These are phyloP conservation scores for Boletus semigastroideus DNA, from an alignment of 1,284 basidiomycete species.

Conservation along the genomic window DNA sequence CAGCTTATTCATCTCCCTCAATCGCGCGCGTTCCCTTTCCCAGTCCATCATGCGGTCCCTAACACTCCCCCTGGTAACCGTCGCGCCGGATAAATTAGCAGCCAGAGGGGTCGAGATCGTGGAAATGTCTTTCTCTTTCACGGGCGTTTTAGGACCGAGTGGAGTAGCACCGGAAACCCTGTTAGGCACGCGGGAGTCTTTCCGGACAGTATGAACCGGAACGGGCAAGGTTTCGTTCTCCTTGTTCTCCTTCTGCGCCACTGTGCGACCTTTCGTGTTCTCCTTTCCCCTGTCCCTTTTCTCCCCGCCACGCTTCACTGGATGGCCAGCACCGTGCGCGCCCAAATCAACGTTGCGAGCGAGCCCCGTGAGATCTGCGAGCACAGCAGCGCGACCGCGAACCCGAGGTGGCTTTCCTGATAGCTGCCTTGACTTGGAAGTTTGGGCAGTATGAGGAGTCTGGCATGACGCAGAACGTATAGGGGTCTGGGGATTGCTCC, in stretches of 20 bases:
- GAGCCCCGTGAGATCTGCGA: slow-evolving; percentile 31
- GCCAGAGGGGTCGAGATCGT: slow-evolving; percentile 10
- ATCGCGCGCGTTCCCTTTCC: slow-evolving; percentile 35
- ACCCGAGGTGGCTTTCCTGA: slow-evolving; percentile 30
- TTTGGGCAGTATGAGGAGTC: slow-evolving; percentile 9
- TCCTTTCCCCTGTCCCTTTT: slow-evolving; percentile 19
- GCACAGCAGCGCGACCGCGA: slow-evolving; percentile 27
- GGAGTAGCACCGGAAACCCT: background rate
- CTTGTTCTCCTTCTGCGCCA: slow-evolving; percentile 25
- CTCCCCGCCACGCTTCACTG: slow-evolving; percentile 13
- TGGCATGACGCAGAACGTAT: background rate
- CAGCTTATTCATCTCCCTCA: slow-evolving; percentile 33
- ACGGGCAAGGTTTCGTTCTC: slow-evolving; percentile 19
- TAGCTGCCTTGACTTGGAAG: slow-evolving; percentile 20
- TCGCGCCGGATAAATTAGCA: slow-evolving; percentile 20
- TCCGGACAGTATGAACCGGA: slow-evolving; percentile 8
- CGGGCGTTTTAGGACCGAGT: slow-evolving; percentile 7
- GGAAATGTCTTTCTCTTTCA: slow-evolving; percentile 10
- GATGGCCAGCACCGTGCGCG: slow-evolving; percentile 29
- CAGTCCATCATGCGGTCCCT: slow-evolving; percentile 38
- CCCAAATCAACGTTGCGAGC: slow-evolving; percentile 35
- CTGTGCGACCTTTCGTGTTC: slow-evolving; percentile 12
- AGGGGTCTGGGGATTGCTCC: slow-evolving; percentile 9
- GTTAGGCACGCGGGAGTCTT: slow-evolving; percentile 1
- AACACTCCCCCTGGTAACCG: slow-evolving; percentile 36